Evolutionary conservation across 805 yeast species (phyloP).

Genomic region (Barnettozyma pratensis): DNA sequence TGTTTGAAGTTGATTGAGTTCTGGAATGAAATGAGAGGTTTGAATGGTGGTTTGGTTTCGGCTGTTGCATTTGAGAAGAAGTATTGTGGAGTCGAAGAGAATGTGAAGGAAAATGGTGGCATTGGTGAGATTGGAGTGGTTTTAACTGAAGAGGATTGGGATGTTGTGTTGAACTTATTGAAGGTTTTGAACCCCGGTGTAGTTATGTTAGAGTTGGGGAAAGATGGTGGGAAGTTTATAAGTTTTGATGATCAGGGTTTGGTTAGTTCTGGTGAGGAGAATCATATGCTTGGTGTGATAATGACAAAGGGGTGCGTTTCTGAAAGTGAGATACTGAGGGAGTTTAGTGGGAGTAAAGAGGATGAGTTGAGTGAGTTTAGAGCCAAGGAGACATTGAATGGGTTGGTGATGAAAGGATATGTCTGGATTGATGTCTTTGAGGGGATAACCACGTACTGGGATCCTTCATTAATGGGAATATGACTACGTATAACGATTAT

Average conservation of each 20-base stretch:
- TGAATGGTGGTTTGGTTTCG: conserved; percentile 7
- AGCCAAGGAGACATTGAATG: conserved; percentile 1
- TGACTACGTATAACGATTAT: background rate
- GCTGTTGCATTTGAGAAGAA: conserved; percentile 5
- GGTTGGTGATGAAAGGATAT: conserved; percentile 10
- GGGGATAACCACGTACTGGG: conserved; percentile 9
- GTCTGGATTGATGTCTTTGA: conserved; percentile 7
- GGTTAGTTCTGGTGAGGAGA: conserved; percentile 5
- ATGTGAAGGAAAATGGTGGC: background rate
- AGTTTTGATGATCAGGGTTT: conserved; percentile 8
- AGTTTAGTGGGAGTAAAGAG: background rate
- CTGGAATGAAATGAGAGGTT: conserved; percentile 10
- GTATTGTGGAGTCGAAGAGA: conserved; percentile 1
- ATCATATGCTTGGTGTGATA: conserved; percentile 1
- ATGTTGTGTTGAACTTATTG: conserved; percentile 1
- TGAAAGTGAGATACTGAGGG: background rate
- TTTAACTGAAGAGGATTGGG: conserved; percentile 7
- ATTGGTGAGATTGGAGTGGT: background rate
- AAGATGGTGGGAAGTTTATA: background rate
- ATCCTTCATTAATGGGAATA: conserved; percentile 7
- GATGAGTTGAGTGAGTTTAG: conserved; percentile 2
- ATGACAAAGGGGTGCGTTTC: conserved; percentile 2
- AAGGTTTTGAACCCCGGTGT: conserved; percentile 7
- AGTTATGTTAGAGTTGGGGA: conserved; percentile 2
- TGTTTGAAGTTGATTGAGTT: conserved; percentile 8